These are phyloP conservation scores for Mimosa bimucronata DNA, from an alignment of 306 rosid species.

Conservation along the genomic window DNA sequence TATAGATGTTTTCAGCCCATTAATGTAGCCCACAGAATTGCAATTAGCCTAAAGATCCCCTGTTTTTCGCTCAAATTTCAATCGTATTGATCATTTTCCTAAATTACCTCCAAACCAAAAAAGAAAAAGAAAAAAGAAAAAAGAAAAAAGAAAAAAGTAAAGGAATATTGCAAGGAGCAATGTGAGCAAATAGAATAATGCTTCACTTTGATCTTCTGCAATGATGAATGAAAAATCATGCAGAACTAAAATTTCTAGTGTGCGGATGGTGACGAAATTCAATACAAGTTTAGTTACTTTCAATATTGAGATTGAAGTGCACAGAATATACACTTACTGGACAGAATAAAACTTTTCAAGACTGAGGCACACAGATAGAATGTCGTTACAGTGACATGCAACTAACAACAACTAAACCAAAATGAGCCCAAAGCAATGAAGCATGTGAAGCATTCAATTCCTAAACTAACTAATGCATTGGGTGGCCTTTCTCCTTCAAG, in stretches of 20 bases:
- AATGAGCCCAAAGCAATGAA: slow-evolving; percentile 39
- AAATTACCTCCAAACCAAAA: too few relatives aligned
- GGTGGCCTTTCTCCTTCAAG: slow-evolving; percentile 42
- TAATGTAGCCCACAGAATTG: too few relatives aligned
- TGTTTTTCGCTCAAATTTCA: too few relatives aligned
- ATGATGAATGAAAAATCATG: not conserved
- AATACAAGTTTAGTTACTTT: not conserved
- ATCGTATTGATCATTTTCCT: too few relatives aligned
- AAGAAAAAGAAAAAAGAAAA: too few relatives aligned
- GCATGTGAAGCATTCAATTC: slow-evolving; percentile 44
- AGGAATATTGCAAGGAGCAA: too few relatives aligned
- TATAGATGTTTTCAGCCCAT: too few relatives aligned
- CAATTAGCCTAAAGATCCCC: too few relatives aligned
- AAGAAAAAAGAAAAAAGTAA: too few relatives aligned
- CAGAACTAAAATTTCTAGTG: slow-evolving; percentile 2
- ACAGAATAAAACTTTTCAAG: slow-evolving; percentile 34
- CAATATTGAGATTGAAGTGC: not conserved
- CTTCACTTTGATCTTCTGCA: too few relatives aligned
- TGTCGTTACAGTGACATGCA: slow-evolving; percentile 50
- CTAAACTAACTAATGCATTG: slow-evolving; percentile 46
- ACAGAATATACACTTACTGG: slow-evolving; percentile 23
- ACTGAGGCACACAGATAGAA: slow-evolving; percentile 41
- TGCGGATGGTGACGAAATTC: slow-evolving; percentile 1
- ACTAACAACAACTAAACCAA: slow-evolving; percentile 33
- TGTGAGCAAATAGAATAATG: too few relatives aligned